These are phyloP conservation scores for Tylopilus subfusipes DNA, from an alignment of 768 basidiomycete genomes.

Conservation along the genomic window DNA sequence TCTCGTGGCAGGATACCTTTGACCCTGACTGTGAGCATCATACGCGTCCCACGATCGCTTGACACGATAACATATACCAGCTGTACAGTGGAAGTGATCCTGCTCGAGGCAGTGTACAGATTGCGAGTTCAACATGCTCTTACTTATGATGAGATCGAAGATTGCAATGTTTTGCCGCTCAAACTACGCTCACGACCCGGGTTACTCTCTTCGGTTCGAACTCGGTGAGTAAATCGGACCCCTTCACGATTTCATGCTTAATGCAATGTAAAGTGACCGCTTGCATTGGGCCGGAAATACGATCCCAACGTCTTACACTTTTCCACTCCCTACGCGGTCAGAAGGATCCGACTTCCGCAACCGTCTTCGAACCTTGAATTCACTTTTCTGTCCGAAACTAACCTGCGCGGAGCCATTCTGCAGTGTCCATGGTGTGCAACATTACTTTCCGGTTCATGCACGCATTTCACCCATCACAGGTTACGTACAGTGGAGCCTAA, in stretches of 20 bases:
- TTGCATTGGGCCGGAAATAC: slow-evolving; percentile 27
- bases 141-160: slow-evolving; percentile 44
- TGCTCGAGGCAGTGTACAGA: slow-evolving; percentile 44
- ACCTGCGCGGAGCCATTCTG: slow-evolving; percentile 53
- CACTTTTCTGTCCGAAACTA: slow-evolving; percentile 49
- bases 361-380: slow-evolving; percentile 36
- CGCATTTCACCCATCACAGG: slow-evolving; percentile 17
- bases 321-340: not conserved
- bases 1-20: slow-evolving; percentile 49
- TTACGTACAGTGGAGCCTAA: slow-evolving; percentile 23
- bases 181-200: slow-evolving; percentile 30
- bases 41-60: not conserved
- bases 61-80: slow-evolving; percentile 22
- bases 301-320: slow-evolving; percentile 19
- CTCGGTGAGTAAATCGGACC: slow-evolving; percentile 21
- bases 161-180: slow-evolving; percentile 44
- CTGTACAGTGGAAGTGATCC: slow-evolving; percentile 45
- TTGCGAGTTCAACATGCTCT: slow-evolving; percentile 40
- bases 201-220: slow-evolving; percentile 22
- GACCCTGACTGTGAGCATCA: slow-evolving; percentile 41
- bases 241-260: slow-evolving; percentile 20
- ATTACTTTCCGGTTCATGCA: not conserved
- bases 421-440: slow-evolving; percentile 42
- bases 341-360: slow-evolving; percentile 17
- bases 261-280: slow-evolving; percentile 29